These are phyloP conservation scores for Ophiocordyceps unilateralis DNA, from an alignment of 2,329 filamentous ascomycete genomes.

Conservation along the genomic window DNA sequence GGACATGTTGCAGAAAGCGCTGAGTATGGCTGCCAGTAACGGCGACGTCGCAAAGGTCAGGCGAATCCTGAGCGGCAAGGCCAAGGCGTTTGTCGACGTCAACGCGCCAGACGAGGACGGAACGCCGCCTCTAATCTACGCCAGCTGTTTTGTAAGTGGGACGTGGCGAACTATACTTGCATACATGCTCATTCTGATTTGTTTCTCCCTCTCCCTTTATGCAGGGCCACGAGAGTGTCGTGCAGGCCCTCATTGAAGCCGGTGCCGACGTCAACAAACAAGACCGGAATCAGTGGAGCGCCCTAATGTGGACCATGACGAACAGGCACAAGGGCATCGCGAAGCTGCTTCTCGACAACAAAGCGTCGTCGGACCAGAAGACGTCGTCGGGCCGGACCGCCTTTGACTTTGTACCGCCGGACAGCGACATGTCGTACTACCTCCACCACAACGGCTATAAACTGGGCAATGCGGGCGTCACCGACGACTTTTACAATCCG, in stretches of 20 bases:
- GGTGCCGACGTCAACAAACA: conserved; percentile 84
- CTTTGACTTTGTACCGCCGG: conserved; percentile 86
- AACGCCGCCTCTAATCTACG: conserved; percentile 91
- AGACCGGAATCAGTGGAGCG: conserved; percentile 93
- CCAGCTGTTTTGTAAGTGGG: conserved; percentile 74
- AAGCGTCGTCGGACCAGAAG: conserved; percentile 88
- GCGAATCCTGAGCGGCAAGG: conserved; percentile 57
- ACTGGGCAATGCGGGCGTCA: conserved; percentile 62
- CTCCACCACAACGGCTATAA: conserved; percentile 86
- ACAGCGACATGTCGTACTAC: conserved; percentile 94
- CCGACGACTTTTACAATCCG: conserved; percentile 84
- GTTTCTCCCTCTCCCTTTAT: not conserved
- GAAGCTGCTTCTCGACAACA: conserved; percentile 79
- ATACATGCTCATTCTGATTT: conserved; percentile 1
- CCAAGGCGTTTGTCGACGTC: conserved; percentile 62
- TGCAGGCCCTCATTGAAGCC: conserved; percentile 65
- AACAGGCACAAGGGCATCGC: conserved; percentile 94
- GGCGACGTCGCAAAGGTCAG: conserved; percentile 72
- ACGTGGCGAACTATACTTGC: no score
- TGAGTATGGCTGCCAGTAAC: conserved; percentile 94
- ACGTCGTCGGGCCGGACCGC: conserved; percentile 87
- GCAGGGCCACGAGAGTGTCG: conserved; percentile 77
- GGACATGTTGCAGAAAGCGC: conserved; percentile 63
- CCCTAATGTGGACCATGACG: conserved; percentile 99
- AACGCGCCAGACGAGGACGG: conserved; percentile 86